Conservation (phyloP, 2,329 filamentous ascomycete species). For the Aspergillus japonicus region DNA sequence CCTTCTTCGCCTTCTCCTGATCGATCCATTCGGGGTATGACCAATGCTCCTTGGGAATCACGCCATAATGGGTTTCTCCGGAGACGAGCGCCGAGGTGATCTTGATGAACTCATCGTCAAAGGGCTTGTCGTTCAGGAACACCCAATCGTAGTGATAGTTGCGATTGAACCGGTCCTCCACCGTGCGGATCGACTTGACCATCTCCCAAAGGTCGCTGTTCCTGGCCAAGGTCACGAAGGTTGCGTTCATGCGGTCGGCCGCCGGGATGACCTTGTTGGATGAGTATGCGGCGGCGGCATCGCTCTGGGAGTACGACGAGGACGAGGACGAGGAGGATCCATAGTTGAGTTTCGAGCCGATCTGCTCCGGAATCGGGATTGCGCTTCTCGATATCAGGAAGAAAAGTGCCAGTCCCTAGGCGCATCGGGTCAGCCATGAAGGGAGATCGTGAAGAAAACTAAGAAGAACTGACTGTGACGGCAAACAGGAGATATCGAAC, state of each 20-base stretch:
- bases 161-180: slow-evolving; percentile 97
- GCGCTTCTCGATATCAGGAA: slow-evolving; percentile 76
- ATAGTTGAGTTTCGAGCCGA: slow-evolving; percentile 22
- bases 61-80: slow-evolving; percentile 85
- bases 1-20: slow-evolving; percentile 84
- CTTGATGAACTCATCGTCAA: slow-evolving; percentile 90
- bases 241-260: slow-evolving; percentile 81
- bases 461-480: slow-evolving; percentile 1
- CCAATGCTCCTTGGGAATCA: slow-evolving; percentile 91
- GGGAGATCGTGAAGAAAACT: neutral
- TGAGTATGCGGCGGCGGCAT: slow-evolving; percentile 23
- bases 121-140: slow-evolving; percentile 94
- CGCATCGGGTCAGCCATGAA: neutral
- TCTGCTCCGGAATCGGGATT: slow-evolving; percentile 36
- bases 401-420: slow-evolving; percentile 65
- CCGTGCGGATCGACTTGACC: slow-evolving; percentile 87
- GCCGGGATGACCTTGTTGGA: slow-evolving; percentile 54
- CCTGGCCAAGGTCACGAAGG: slow-evolving; percentile 91
- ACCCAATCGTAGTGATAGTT: slow-evolving; percentile 99
- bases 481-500: slow-evolving; percentile 21
- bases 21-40: slow-evolving; percentile 96
- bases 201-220: slow-evolving; percentile 97
- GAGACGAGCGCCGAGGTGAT: slow-evolving; percentile 87
- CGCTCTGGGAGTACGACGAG: slow-evolving; percentile 18
- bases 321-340: slow-evolving; percentile 21